A percentile compares a stretch with the other conserved stretches of the same genome.
Conservation (phyloP, 768 basidiomycete species). For the Tubosaeta brunneosetosa region DNA sequence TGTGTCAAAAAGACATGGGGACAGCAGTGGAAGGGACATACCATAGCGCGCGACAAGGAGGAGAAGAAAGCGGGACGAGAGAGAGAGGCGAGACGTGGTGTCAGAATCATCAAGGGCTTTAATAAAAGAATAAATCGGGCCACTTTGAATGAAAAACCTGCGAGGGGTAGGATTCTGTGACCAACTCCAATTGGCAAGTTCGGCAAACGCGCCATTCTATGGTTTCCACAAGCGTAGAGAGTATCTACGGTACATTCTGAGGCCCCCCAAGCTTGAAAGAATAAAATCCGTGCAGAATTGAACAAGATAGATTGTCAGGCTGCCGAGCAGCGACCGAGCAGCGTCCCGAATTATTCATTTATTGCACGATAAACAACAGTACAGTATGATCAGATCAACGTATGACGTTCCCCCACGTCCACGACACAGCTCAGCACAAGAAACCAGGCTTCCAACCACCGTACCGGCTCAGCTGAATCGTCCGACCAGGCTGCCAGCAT, state of each 20-base stretch:
- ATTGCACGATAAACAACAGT: too few relatives aligned
- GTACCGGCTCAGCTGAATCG: slow-evolving; percentile 14
- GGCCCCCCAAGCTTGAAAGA: too few relatives aligned
- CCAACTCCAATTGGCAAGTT: too few relatives aligned
- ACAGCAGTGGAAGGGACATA: slow-evolving; percentile 21
- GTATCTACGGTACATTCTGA: too few relatives aligned
- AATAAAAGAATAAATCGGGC: slow-evolving; percentile 15
- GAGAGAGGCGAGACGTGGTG: slow-evolving; percentile 37
- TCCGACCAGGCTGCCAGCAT: slow-evolving; percentile 46
- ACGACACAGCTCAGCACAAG: slow-evolving; percentile 66
- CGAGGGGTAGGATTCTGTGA: not conserved
- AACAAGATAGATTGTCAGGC: too few relatives aligned
- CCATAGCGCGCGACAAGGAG: slow-evolving; percentile 46
- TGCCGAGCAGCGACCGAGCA: too few relatives aligned
- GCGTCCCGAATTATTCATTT: too few relatives aligned
- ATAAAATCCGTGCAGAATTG: too few relatives aligned
- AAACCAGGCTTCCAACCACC: slow-evolving; percentile 75
- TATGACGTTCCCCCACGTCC: slow-evolving; percentile 36
- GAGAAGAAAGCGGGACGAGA: slow-evolving; percentile 36
- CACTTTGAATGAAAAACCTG: not conserved
- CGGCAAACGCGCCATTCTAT: too few relatives aligned
- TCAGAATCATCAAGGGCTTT: slow-evolving; percentile 37
- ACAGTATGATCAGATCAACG: not conserved
- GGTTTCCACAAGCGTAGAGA: too few relatives aligned
- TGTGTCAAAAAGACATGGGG: not conserved